Percentiles rank a stretch among this genome's conserved stretches.
phyloP scores from a whole-genome alignment of 2,329 filamentous ascomycete genomes.

The Neophaeococcomyces mojaviensis region DNA sequence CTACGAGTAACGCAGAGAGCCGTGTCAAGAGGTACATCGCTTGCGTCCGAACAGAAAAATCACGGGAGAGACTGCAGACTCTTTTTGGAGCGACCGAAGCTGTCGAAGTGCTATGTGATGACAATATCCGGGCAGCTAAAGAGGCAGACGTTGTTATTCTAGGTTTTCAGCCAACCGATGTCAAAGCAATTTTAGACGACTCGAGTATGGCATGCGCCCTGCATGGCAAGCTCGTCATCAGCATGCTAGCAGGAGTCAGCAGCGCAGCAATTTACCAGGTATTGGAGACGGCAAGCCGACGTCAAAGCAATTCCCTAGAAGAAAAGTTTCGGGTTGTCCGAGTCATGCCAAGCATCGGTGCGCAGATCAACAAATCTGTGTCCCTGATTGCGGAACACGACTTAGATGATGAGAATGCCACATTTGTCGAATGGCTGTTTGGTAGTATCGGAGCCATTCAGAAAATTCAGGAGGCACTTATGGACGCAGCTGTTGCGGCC shows the following conservation, averaged over 20 bases:
- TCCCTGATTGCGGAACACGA: conserved; percentile 45
- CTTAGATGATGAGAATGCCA: conserved; percentile 30
- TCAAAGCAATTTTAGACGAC: conserved; percentile 32
- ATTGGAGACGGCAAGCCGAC: conserved; percentile 24
- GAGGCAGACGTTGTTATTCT: conserved; percentile 38
- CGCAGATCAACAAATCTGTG: conserved; percentile 35
- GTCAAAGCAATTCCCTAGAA: conserved; percentile 4
- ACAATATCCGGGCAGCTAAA: background rate
- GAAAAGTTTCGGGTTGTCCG: conserved; percentile 27
- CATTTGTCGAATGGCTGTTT: conserved; percentile 35
- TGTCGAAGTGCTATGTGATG: background rate
- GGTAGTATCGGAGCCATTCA: conserved; percentile 39
- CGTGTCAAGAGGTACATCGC: conserved; percentile 20
- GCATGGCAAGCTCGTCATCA: conserved; percentile 42
- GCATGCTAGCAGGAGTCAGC: conserved; percentile 45
- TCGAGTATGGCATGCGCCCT: conserved; percentile 34
- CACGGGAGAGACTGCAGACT: conserved; percentile 28
- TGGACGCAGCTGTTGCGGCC: conserved; percentile 53
- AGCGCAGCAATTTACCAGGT: conserved; percentile 20
- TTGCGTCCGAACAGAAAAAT: conserved; percentile 35
- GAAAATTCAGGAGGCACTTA: conserved; percentile 43
- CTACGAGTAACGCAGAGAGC: background rate
- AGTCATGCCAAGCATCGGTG: conserved; percentile 39
- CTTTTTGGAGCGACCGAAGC: conserved; percentile 23
- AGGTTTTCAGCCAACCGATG: conserved; percentile 40